A percentile compares a stretch with the other conserved stretches of the same genome.
Evolutionary conservation across 1,284 basidiomycete species (phyloP).

Genomic region (Melampsora americana): DNA sequence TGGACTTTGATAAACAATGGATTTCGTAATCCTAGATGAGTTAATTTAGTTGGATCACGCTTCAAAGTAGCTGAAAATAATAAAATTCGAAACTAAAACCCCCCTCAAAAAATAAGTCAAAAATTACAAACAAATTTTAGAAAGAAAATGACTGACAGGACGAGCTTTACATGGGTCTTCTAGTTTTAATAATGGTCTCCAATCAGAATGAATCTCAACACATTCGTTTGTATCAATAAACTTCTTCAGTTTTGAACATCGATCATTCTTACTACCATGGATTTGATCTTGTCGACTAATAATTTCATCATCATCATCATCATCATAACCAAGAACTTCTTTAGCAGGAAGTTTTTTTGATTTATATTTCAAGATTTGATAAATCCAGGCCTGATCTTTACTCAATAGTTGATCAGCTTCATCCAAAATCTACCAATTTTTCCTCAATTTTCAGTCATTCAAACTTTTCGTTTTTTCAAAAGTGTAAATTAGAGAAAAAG

Average conservation of each 20-base stretch:
- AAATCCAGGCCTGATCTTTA: constrained; percentile 92
- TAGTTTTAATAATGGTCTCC: constrained; percentile 43
- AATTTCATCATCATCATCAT: background rate
- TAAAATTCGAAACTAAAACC: constrained; percentile 76
- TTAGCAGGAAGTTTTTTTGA: background rate
- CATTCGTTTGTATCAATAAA: background rate
- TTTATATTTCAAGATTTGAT: constrained; percentile 63
- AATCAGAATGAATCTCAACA: background rate
- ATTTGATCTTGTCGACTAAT: no score
- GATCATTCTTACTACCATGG: background rate
- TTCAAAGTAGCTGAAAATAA: constrained; percentile 96
- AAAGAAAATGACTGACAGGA: constrained; percentile 3
- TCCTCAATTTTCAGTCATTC: no score
- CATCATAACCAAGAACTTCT: background rate
- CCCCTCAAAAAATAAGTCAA: background rate
- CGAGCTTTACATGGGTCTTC: constrained; percentile 46
- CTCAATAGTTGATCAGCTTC: constrained; percentile 93
- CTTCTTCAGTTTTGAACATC: background rate
- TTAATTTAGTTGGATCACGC: constrained; percentile 85
- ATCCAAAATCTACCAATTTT: constrained; percentile 74
- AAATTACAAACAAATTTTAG: background rate
- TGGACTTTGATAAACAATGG: constrained; percentile 83
- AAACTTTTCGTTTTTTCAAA: background rate
- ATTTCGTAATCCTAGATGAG: constrained; percentile 70
- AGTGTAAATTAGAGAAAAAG: constrained; percentile 5